Evolutionary conservation across 768 basidiomycete species (phyloP).

Genomic region (Cubamyces lactineus): DNA sequence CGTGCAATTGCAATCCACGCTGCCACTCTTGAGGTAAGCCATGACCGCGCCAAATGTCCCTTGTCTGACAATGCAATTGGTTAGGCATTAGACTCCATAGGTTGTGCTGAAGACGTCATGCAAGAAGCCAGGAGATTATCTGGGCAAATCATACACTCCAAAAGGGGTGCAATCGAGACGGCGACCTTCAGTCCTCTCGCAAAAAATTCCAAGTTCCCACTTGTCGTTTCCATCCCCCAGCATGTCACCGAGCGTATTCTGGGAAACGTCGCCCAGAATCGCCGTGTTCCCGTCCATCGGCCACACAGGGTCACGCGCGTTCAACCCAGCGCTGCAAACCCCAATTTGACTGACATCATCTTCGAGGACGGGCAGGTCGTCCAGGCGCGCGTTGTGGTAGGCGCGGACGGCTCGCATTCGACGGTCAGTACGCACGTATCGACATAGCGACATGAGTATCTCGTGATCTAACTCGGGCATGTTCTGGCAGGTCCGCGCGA

Average conservation of each 20-base stretch:
- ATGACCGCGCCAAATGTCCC: neutral
- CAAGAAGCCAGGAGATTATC: constrained; percentile 41
- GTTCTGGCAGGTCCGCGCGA: constrained; percentile 43
- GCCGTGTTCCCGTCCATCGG: constrained; percentile 40
- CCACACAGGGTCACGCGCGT: constrained; percentile 46
- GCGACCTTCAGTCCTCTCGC: constrained; percentile 41
- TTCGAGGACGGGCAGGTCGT: constrained; percentile 52
- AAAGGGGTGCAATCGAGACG: constrained; percentile 32
- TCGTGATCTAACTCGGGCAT: neutral
- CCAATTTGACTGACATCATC: constrained; percentile 40
- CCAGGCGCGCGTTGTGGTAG: constrained; percentile 50
- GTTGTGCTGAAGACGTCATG: constrained; percentile 43
- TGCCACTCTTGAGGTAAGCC: constrained; percentile 52
- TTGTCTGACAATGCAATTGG: neutral
- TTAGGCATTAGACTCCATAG: constrained; percentile 51
- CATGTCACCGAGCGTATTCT: constrained; percentile 48
- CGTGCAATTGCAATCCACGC: constrained; percentile 55
- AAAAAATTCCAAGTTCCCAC: constrained; percentile 48
- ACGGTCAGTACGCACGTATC: constrained; percentile 41
- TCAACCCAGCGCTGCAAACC: constrained; percentile 33
- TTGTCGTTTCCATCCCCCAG: constrained; percentile 47
- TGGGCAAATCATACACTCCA: constrained; percentile 35
- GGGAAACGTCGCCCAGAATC: constrained; percentile 35
- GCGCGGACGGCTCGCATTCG: constrained; percentile 55
- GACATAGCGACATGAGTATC: no score